A percentile compares a stretch with the other conserved stretches of the same genome.
Conservation (phyloP, 768 basidiomycete species). For the Suillus alpinus region DNA sequence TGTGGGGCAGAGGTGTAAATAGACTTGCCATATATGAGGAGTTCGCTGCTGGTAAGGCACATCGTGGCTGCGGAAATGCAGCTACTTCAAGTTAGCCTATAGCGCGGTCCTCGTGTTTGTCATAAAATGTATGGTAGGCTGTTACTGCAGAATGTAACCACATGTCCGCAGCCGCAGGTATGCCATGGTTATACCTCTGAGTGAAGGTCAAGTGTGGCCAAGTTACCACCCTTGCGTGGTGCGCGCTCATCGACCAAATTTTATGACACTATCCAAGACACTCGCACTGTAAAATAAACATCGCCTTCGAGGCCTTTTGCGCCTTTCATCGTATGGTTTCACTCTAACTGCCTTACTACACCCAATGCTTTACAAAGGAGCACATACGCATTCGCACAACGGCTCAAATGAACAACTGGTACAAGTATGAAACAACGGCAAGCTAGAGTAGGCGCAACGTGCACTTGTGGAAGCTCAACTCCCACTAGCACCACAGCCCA, state of each 20-base stretch:
- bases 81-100: background rate
- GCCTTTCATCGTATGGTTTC: background rate
- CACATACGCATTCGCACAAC: background rate
- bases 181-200: background rate
- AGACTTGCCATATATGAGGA: constrained; percentile 6
- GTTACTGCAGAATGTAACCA: background rate
- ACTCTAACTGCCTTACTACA: no score
- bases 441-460: background rate
- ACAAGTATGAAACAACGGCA: constrained; percentile 1
- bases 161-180: background rate
- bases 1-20: constrained; percentile 86
- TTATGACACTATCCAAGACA: background rate
- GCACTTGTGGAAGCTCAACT: background rate
- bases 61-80: background rate
- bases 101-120: background rate
- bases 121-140: background rate
- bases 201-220: background rate
- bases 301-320: background rate
- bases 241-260: background rate
- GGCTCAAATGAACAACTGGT: background rate
- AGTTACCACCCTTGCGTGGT: background rate
- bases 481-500: background rate
- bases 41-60: background rate
- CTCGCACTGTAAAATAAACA: background rate
- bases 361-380: background rate